Percentiles rank a stretch among this genome's conserved stretches.
Evolutionary conservation across 164 flowering plant species (phyloP).

Genomic region (Aristolochia contorta): DNA sequence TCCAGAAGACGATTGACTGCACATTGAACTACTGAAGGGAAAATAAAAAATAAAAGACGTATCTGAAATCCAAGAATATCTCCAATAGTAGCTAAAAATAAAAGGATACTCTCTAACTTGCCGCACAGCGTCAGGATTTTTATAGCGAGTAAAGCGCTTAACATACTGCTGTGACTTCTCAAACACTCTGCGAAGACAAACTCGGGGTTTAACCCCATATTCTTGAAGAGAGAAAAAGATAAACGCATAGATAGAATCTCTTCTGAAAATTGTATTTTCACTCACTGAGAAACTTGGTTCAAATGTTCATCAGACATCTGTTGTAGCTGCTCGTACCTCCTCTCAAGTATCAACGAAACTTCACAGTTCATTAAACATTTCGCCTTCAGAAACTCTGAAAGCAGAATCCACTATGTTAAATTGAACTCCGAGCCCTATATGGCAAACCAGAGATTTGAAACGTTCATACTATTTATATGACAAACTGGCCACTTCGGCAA

Average conservation of each 20-base stretch:
- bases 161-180: conserved; percentile 97
- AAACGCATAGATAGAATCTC: too few relatives aligned
- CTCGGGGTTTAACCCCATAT: too few relatives aligned
- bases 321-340: conserved; percentile 83
- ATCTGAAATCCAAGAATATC: not conserved
- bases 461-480: not conserved
- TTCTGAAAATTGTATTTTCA: conserved; percentile 1
- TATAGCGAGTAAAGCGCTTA: conserved; percentile 96
- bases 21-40: not conserved
- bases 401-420: not conserved
- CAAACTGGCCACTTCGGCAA: not conserved
- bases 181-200: conserved; percentile 57
- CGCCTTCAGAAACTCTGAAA: conserved; percentile 87
- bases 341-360: conserved; percentile 87
- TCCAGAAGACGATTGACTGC: not conserved
- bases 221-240: too few relatives aligned
- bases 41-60: not conserved
- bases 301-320: conserved; percentile 81
- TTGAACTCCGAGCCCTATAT: not conserved
- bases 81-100: conserved; percentile 1
- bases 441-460: not conserved
- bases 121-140: conserved; percentile 90
- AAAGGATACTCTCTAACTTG: conserved; percentile 98
- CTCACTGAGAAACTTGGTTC: conserved; percentile 94
- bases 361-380: conserved; percentile 98